A percentile compares a stretch with the other conserved stretches of the same genome.
phyloP scores from a whole-genome alignment of 345 rosid species.

The Microcos paniculata region DNA sequence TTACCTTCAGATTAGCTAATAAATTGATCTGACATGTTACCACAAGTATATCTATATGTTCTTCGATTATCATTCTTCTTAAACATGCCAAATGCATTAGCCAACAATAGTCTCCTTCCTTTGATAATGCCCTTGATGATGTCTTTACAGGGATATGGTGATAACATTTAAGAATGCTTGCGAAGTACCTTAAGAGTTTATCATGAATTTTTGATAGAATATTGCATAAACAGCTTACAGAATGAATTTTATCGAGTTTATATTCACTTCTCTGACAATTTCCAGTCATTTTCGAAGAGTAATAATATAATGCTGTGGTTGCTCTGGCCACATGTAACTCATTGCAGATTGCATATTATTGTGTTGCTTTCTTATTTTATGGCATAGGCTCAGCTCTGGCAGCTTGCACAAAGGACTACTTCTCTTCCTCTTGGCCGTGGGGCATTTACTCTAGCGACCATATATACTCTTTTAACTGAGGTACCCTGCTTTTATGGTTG shows the following conservation, averaged over 20 bases:
- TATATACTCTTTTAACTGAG: slow-evolving; percentile 90
- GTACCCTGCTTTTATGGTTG: slow-evolving; percentile 27
- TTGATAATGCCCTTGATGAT: not conserved
- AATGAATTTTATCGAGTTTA: slow-evolving; percentile 1
- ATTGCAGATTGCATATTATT: not conserved
- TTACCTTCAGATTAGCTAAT: not conserved
- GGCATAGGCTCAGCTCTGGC: slow-evolving; percentile 91
- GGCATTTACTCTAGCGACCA: slow-evolving; percentile 93
- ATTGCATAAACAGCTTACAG: not conserved
- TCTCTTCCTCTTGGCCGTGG: slow-evolving; percentile 98
- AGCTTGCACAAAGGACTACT: slow-evolving; percentile 91
- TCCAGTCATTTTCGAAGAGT: not conserved
- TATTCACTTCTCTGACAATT: slow-evolving; percentile 5
- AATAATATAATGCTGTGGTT: not conserved
- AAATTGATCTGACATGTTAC: not conserved
- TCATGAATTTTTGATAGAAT: slow-evolving; percentile 1
- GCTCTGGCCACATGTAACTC: not conserved
- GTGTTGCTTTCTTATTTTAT: slow-evolving; percentile 20
- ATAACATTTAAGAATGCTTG: not conserved
- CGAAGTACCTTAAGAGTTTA: not conserved
- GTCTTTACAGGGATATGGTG: not conserved
- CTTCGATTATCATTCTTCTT: not conserved
- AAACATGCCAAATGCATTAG: not conserved
- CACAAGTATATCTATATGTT: not conserved
- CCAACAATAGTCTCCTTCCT: not conserved